phyloP scores from a whole-genome alignment of 2,329 filamentous ascomycete genomes.

The Diaporthe ampelina region DNA sequence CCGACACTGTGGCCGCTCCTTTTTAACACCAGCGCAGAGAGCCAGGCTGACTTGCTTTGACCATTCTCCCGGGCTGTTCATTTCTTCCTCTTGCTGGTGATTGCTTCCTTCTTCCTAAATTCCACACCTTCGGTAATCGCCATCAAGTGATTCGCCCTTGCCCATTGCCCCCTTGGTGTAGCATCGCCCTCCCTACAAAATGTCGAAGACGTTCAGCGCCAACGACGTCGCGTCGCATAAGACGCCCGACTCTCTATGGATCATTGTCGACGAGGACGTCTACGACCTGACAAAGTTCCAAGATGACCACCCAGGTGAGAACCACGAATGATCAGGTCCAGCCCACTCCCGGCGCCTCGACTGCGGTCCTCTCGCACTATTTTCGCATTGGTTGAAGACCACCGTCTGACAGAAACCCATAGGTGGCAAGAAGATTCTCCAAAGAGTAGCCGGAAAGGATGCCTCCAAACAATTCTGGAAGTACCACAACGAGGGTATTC shows the following conservation, averaged over 20 bases:
- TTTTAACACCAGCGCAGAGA: conserved; percentile 9
- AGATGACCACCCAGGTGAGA: conserved; percentile 83
- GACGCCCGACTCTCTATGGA: conserved; percentile 87
- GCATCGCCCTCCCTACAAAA: conserved; percentile 57
- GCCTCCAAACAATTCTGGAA: conserved; percentile 79
- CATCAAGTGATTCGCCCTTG: not conserved
- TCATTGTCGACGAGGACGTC: conserved; percentile 94
- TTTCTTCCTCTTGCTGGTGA: not conserved
- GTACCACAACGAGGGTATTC: conserved; percentile 86
- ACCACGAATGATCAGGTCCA: not conserved
- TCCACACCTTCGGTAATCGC: not conserved
- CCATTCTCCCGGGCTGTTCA: not conserved
- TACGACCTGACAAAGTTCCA: conserved; percentile 94
- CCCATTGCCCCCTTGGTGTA: conserved; percentile 22
- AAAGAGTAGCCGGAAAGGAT: conserved; percentile 74
- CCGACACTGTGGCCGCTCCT: conserved; percentile 16
- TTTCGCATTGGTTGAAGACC: not conserved
- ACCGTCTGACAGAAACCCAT: not conserved
- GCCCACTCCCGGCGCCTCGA: not conserved
- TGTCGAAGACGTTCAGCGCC: conserved; percentile 89
- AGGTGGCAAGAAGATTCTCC: conserved; percentile 76
- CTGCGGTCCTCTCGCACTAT: not conserved
- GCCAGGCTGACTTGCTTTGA: not conserved
- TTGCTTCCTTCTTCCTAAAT: not conserved
- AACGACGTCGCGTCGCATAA: conserved; percentile 93